Conservation (phyloP, 1,284 basidiomycete genomes). For the Irpex sp. region DNA sequence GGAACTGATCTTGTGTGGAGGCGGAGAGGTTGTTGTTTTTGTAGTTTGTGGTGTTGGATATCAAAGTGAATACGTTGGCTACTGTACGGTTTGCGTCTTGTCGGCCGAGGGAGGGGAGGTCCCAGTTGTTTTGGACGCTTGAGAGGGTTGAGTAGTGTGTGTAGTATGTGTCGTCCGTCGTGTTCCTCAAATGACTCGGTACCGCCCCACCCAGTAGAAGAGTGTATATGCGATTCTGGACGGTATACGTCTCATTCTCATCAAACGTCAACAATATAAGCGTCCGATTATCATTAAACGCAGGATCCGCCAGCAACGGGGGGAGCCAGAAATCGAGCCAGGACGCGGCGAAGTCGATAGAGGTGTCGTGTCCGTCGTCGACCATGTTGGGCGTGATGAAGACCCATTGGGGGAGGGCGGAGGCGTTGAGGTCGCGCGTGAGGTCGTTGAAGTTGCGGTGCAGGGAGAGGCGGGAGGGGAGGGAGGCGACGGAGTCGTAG, state of each 20-base stretch:
- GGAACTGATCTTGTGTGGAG: slow-evolving; percentile 21
- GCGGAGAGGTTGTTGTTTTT: slow-evolving; percentile 29
- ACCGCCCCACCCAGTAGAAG: slow-evolving; percentile 56
- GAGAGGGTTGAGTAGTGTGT: slow-evolving; percentile 64
- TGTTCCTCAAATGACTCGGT: too few relatives aligned
- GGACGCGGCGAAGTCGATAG: slow-evolving; percentile 41
- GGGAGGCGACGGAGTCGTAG: slow-evolving; percentile 43
- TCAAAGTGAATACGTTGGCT: slow-evolving; percentile 45
- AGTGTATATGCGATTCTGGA: slow-evolving; percentile 45
- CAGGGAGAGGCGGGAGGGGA: slow-evolving; percentile 39
- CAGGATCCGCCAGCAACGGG: slow-evolving; percentile 43
- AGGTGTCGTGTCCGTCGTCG: slow-evolving; percentile 60
- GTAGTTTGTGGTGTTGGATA: slow-evolving; percentile 38
- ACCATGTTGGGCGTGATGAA: slow-evolving; percentile 67
- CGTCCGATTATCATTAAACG: slow-evolving; percentile 49
- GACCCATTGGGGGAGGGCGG: slow-evolving; percentile 55
- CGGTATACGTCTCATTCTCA: slow-evolving; percentile 46
- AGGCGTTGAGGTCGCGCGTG: slow-evolving; percentile 46
- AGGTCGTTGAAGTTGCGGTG: slow-evolving; percentile 68
- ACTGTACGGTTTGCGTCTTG: slow-evolving; percentile 46
- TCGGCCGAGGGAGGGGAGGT: slow-evolving; percentile 53
- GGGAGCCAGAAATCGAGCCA: slow-evolving; percentile 55
- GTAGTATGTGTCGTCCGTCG: slow-evolving; percentile 54
- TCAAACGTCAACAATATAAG: slow-evolving; percentile 56
- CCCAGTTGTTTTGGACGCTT: slow-evolving; percentile 66